Base-by-base conservation (phyloP, 176 grass and related monocot genomes). In the Raddia distichophylla region DNA sequence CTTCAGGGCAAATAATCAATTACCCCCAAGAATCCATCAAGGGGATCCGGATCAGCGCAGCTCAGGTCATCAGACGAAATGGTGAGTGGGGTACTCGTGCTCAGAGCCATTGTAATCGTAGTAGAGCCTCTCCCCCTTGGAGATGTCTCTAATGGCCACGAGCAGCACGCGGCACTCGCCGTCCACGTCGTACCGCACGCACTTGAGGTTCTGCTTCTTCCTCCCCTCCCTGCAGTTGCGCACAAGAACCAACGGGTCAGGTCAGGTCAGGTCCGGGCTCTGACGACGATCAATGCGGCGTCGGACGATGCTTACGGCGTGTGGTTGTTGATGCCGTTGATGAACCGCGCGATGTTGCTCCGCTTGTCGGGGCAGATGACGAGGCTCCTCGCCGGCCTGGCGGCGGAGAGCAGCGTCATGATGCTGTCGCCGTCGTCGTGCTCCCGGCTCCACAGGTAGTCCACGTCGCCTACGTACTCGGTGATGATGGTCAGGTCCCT, bases 151-250 rank as follows among this genome's bases (percentile, higher is more conserved):
- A 33, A 86, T 95, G 9, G 96, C 96, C 32, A 98, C 75, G 57
- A 99, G 74, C 13, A 99, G 85, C 56, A 91, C 93, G 0, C 89
- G 90, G 80, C 93, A 95, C 78, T 99, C 91, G 6, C 90, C 93
- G 32, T 48, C 82, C 0, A 98, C 86, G 3, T 81, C 82, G 52
- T 60, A 98, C 67, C 96, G 86, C 19, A 94, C 95, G 1, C 95
- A 98, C 82, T 95, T 98, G 50, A 98, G 75, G 85, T 98, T 98
- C 73, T 98, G 92, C 93, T 98, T 98, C 96, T 93, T 98, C 87
- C 84, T 95, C 16, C 96, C 96, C 6, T 99, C 91, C 42, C 94
- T 97, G 86, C 3, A 65, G 35, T 27, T 27, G 13, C 66, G 73
- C 19, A 47, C 1, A 53, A 43, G 32, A 52, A 61, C 20, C 14